Evolutionary conservation across 2,329 filamentous ascomycete species (phyloP).

Genomic region (Aspergillus melleus): DNA sequence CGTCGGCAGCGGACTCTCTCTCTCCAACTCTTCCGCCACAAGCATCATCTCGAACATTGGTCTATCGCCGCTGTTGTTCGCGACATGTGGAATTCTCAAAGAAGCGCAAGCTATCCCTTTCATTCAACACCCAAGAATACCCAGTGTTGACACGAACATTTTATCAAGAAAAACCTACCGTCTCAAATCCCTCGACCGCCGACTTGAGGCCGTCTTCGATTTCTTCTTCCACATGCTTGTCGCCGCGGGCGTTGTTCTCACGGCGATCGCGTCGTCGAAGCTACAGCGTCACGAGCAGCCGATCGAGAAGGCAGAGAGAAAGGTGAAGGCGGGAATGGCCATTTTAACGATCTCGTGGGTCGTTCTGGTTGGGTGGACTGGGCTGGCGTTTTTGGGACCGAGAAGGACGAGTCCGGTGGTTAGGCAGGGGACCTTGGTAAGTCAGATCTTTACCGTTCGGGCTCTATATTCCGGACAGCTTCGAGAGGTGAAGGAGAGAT

Average conservation of each 20-base stretch:
- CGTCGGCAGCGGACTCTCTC: slow-evolving; percentile 26
- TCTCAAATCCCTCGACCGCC: slow-evolving; percentile 5
- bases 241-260: slow-evolving; percentile 15
- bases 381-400: slow-evolving; percentile 5
- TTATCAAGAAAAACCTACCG: slow-evolving; percentile 12
- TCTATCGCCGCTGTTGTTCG: slow-evolving; percentile 38
- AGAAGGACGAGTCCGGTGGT: neutral
- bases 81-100: slow-evolving; percentile 33
- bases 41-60: slow-evolving; percentile 41
- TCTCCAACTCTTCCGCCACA: slow-evolving; percentile 23
- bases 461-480: neutral
- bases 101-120: slow-evolving; percentile 31
- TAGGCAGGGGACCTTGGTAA: neutral
- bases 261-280: slow-evolving; percentile 14
- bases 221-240: slow-evolving; percentile 16
- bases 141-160: neutral
- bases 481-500: neutral
- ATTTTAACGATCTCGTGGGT: slow-evolving; percentile 15
- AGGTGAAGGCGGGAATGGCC: slow-evolving; percentile 15
- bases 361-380: slow-evolving; percentile 10
- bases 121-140: no score
- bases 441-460: neutral
- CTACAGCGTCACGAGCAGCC: slow-evolving; percentile 12
- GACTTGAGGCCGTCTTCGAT: neutral
- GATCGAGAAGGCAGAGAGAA: slow-evolving; percentile 11